A percentile compares a stretch with the other conserved stretches of the same genome.
These are phyloP conservation scores for Candida gigantensis DNA, from an alignment of 1,139 yeast genomes.

Conservation along the genomic window DNA sequence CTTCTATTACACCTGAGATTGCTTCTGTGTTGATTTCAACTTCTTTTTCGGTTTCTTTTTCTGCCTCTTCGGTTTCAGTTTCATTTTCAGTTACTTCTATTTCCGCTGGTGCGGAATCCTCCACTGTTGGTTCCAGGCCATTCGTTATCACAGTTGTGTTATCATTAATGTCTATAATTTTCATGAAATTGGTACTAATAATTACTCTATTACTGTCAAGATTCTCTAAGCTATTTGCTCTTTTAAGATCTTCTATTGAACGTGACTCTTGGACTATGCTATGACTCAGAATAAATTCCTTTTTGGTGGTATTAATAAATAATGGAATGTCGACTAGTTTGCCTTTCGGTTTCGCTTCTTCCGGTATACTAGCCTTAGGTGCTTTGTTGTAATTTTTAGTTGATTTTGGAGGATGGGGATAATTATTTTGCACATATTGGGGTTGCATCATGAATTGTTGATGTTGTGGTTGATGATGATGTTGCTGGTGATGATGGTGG, in stretches of 20 bases:
- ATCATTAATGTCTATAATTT: constrained; percentile 22
- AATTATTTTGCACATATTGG: not conserved
- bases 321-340: constrained; percentile 16
- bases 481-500: constrained; percentile 5
- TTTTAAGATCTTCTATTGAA: constrained; percentile 9
- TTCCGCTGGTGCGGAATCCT: not conserved
- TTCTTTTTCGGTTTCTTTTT: too few relatives aligned
- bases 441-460: constrained; percentile 1
- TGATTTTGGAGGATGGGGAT: not conserved
- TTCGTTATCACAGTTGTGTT: constrained; percentile 14
- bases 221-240: constrained; percentile 18
- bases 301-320: constrained; percentile 20
- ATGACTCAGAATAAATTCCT: constrained; percentile 15
- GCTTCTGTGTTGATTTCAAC: too few relatives aligned
- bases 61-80: too few relatives aligned
- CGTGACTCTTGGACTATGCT: constrained; percentile 8
- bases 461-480: constrained; percentile 7
- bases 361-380: not conserved
- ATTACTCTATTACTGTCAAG: constrained; percentile 15
- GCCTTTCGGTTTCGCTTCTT: not conserved
- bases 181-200: constrained; percentile 16
- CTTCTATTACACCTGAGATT: too few relatives aligned
- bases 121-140: constrained; percentile 7
- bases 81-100: constrained; percentile 2
- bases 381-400: constrained; percentile 3